Percentiles rank a stretch among this genome's conserved stretches.
These are phyloP conservation scores for Croton setiger DNA, from an alignment of 441 rosid genomes.

Conservation along the genomic window DNA sequence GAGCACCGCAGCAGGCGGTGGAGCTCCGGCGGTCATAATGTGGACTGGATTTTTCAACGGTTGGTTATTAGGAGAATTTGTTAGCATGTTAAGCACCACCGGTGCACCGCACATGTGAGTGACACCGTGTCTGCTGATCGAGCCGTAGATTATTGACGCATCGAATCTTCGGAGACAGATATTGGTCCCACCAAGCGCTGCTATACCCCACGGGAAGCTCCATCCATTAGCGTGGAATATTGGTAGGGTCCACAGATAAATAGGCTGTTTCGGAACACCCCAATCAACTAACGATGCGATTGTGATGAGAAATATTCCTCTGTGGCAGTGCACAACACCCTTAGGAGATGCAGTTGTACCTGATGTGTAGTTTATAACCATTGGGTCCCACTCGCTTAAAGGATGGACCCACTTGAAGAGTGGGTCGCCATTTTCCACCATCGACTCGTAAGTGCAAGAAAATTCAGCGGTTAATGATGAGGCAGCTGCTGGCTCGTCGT, in stretches of 20 bases:
- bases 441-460: conserved; percentile 24
- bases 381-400: conserved; percentile 35
- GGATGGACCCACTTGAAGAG: conserved; percentile 40
- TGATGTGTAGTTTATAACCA: conserved; percentile 39
- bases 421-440: conserved; percentile 37
- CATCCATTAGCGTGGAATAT: conserved; percentile 87
- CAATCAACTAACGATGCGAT: conserved; percentile 54
- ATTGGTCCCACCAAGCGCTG: conserved; percentile 73
- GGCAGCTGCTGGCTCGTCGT: conserved; percentile 7
- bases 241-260: conserved; percentile 76
- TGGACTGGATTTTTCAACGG: conserved; percentile 43
- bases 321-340: conserved; percentile 75
- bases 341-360: conserved; percentile 91
- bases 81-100: conserved; percentile 75
- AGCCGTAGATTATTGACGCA: conserved; percentile 35
- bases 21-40: conserved; percentile 73
- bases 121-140: conserved; percentile 48
- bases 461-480: conserved; percentile 9
- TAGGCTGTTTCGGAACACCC: conserved; percentile 61
- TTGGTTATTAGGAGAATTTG: conserved; percentile 27
- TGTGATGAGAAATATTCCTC: conserved; percentile 44
- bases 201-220: conserved; percentile 76
- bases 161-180: conserved; percentile 65
- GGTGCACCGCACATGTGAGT: conserved; percentile 94
- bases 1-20: conserved; percentile 73